Base-by-base conservation (phyloP, 169 alveolate genomes). In the Plasmodium cynomolgi region DNA sequence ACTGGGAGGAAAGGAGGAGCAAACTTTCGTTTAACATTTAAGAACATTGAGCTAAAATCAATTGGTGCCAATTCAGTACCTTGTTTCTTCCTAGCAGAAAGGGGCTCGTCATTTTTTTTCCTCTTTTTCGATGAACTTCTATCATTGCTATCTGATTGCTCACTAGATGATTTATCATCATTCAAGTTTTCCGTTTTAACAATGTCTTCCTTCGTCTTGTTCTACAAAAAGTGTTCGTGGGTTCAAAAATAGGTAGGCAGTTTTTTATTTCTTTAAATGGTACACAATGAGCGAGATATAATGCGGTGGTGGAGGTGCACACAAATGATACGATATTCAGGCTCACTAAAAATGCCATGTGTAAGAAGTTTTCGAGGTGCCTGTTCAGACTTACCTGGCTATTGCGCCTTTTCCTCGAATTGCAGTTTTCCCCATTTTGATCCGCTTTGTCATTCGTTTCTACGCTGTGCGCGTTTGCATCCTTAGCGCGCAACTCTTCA, bases 81-180 rank as follows among this genome's bases (percentile, higher is more conserved):
- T 88, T 88, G 94, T 88, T 81, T 88, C 77, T 88, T 88, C 72
- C 83, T 79, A 88, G 88, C 83, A 15, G 94, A 79, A 29, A 80
- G 68, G 15, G 72, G 15, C 39, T 88, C 94, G 13, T 33, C 79
- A 79, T 47, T 80, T n/a, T 44, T 58, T 81, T 88, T 88, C 72
- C 94, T 88, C 72, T 80, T 88, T 88, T 88, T 88, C 20, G 94
- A 88, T 5, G 88, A 80, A 58, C 37, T 58, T 88, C 72, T 88
- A 88, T 88, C 90, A 17, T 77, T 80, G 73, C 44, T 80, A 62
- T 88, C 90, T 29, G 94, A 79, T 8, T 79, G 50, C 17, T 83
- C 7, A 58, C 94, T 37, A 58, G 68, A 20, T 44, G 85, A 62
- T 41, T 31, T 62, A 88, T 79, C 83, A 88, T 88, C 81, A 80